Evolutionary conservation across 371 early-diverging fungal genomes (phyloP).

Genomic region (Haplosporangium sp.): DNA sequence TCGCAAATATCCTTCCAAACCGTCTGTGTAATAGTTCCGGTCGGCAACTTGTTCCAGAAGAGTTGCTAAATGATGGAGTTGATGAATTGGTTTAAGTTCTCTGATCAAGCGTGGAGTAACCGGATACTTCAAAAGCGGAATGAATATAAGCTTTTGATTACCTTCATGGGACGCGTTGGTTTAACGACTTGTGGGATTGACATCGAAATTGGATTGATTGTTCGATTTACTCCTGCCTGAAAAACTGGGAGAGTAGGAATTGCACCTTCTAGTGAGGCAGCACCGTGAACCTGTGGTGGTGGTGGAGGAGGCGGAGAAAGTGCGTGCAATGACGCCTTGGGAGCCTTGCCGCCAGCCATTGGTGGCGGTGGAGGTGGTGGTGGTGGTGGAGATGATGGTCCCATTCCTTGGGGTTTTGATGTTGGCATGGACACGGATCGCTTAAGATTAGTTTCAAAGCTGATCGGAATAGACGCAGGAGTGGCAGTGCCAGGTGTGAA

Average conservation of each 20-base stretch:
- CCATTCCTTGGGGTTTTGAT: not conserved
- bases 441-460: constrained; percentile 12
- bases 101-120: no score
- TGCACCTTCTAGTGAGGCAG: constrained; percentile 42
- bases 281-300: constrained; percentile 35
- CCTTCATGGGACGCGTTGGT: constrained; percentile 54
- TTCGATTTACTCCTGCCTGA: constrained; percentile 37
- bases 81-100: no score
- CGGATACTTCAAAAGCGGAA: constrained; percentile 5
- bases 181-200: constrained; percentile 35
- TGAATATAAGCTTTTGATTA: constrained; percentile 5
- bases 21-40: constrained; percentile 64
- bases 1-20: constrained; percentile 68
- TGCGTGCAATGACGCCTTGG: constrained; percentile 19
- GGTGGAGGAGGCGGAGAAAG: constrained; percentile 55
- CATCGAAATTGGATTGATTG: constrained; percentile 62
- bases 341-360: constrained; percentile 10
- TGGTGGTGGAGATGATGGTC: constrained; percentile 18
- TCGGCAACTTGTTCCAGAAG: constrained; percentile 71
- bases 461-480: constrained; percentile 33
- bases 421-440: constrained; percentile 17
- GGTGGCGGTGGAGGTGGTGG: constrained; percentile 43
- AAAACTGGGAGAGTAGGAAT: constrained; percentile 46
- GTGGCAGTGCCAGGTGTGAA: not conserved
- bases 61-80: constrained; percentile 58